Evolutionary conservation across 768 basidiomycete genomes (phyloP).

Genomic region (Coprinopsis strossmayeri): DNA sequence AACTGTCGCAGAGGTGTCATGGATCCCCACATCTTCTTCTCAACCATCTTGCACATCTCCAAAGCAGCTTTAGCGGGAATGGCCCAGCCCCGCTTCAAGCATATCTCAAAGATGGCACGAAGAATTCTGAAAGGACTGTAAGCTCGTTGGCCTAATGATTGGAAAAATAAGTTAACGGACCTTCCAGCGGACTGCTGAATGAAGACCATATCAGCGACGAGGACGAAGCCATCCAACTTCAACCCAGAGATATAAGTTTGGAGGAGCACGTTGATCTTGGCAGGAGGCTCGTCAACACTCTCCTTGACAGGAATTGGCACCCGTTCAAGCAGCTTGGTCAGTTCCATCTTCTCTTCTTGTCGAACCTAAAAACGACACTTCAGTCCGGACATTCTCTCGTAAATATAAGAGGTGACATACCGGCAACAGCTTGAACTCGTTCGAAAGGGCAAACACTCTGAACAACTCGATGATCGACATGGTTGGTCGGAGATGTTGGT

Average conservation of each 20-base stretch:
- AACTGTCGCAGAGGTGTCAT: conserved; percentile 98
- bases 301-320: conserved; percentile 98
- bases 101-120: conserved; percentile 96
- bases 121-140: conserved; percentile 52
- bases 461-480: conserved; percentile 90
- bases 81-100: conserved; percentile 97
- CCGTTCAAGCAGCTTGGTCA: conserved; percentile 83
- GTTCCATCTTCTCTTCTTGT: conserved; percentile 80
- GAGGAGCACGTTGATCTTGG: conserved; percentile 94
- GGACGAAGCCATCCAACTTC: conserved; percentile 78
- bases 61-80: conserved; percentile 86
- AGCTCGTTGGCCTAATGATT: not conserved
- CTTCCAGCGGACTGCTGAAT: conserved; percentile 96
- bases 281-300: conserved; percentile 89
- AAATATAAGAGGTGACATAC: conserved; percentile 4
- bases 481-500: conserved; percentile 82
- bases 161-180: conserved; percentile 24
- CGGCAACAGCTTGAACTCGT: conserved; percentile 88
- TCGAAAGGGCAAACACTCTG: conserved; percentile 90
- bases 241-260: conserved; percentile 93
- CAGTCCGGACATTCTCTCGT: not conserved
- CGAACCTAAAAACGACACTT: conserved; percentile 4
- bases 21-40: conserved; percentile 89
- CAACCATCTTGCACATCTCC: conserved; percentile 95
- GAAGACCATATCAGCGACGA: conserved; percentile 92